phyloP scores from a whole-genome alignment of 176 grass and related monocot genomes.

The Zea mays region DNA sequence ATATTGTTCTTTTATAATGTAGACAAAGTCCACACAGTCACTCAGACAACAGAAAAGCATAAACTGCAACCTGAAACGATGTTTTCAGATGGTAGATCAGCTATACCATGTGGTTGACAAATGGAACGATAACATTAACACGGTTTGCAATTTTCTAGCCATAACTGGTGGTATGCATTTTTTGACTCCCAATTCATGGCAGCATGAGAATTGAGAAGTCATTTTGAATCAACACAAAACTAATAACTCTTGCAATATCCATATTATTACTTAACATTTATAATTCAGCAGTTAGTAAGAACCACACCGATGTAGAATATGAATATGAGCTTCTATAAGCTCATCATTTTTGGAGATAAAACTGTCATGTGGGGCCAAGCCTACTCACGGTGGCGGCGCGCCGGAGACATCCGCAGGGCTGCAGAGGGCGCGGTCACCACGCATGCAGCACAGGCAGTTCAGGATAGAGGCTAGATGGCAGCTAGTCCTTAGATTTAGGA shows the following conservation, averaged over 20 bases:
- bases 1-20: background rate
- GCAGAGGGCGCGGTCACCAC: too few relatives aligned
- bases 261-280: conserved; percentile 19
- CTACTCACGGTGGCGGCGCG: too few relatives aligned
- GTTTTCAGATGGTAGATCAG: conserved; percentile 2
- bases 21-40: background rate
- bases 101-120: background rate
- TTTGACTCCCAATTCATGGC: background rate
- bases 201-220: conserved; percentile 6
- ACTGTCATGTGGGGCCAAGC: background rate
- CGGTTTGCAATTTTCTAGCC: background rate
- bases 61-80: conserved; percentile 1
- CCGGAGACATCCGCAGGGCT: too few relatives aligned
- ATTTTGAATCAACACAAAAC: background rate
- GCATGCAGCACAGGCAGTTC: too few relatives aligned
- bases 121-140: background rate
- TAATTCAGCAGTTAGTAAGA: background rate
- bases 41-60: conserved; percentile 14
- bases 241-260: conserved; percentile 21
- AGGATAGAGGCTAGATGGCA: too few relatives aligned
- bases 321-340: background rate
- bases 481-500: too few relatives aligned
- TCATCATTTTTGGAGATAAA: conserved; percentile 31
- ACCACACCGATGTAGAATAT: background rate
- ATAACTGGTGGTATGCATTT: background rate